Evolutionary conservation across 192 early-diverging fungal genomes (phyloP), one percentile per base, ranked within the genome.

Genomic region (Coemansia biformis): DNA sequence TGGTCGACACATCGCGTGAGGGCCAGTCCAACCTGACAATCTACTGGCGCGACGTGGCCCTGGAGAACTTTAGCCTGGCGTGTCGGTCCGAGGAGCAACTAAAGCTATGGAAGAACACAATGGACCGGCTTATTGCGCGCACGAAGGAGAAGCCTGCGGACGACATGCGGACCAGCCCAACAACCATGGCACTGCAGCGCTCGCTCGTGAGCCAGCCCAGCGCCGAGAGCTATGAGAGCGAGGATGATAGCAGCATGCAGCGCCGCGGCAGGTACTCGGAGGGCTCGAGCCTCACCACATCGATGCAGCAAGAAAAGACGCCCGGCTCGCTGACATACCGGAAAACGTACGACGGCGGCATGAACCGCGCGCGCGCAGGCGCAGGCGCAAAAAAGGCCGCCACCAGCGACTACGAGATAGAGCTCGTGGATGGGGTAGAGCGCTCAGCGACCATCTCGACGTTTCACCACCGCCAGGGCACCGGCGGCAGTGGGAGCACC

Each of bases 11-110:
- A 15, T 81, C 79, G 18, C 64, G 68, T 22, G 63, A 77, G 40
- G 66, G 57, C 43, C 55, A 64, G 21, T 52, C 74, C 19, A 63
- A 63, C 8, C 58, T 90, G 22, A 81, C 83, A 28, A 86, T 99
- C 32, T 92, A 85, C 51, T 99, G 93, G 93, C 81, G 86, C 33
- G 85, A 83, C 26, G 69, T 71, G 15, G 86, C 87, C 19, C 83
- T 87, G 70, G 88, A 91, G 43, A 78, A 85, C 41, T 93, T 99
- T 74, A 81, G 80, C 46, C 66, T 99, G n/a, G 85, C 85, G 38
- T 92, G 90, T 63, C 69, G 90, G 14, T 89, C 92, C 49, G 84
- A 85, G 57, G 96, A 99, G 54, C 92, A 95, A 60, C 80, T 92
- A n/a, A 82, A 80, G 48, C 78, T 86, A 51, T 99, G 96, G 96